Conservation (phyloP, 257 asterid genomes). For the Phtheirospermum japonicum region DNA sequence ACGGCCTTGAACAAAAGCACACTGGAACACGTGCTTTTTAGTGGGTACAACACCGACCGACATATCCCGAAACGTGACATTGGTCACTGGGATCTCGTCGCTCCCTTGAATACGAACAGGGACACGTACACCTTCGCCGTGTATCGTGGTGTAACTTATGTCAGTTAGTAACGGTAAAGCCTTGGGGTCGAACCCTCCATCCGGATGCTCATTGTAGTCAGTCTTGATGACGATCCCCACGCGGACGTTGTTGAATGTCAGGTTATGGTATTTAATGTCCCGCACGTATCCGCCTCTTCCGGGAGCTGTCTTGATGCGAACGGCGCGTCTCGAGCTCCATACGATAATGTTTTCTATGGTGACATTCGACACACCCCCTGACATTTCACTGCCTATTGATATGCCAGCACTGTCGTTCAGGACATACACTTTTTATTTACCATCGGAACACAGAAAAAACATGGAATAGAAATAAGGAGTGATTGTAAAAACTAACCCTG, state of each 20-base stretch:
- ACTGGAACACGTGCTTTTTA: constrained; percentile 84
- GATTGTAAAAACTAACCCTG: background rate
- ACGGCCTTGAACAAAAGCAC: constrained; percentile 75
- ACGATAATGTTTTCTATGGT: constrained; percentile 67
- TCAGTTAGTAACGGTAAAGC: constrained; percentile 71
- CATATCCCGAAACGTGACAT: constrained; percentile 69
- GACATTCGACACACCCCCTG: constrained; percentile 89
- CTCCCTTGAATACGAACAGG: constrained; percentile 94
- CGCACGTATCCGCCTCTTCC: constrained; percentile 93
- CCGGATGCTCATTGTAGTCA: constrained; percentile 96
- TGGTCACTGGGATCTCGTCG: constrained; percentile 58
- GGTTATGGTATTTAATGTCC: constrained; percentile 55
- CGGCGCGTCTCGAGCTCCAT: constrained; percentile 89
- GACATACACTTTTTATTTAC: background rate
- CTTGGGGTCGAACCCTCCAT: constrained; percentile 60
- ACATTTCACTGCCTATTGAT: constrained; percentile 99
- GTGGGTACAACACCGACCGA: constrained; percentile 64
- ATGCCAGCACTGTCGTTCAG: constrained; percentile 71
- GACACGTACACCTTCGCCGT: constrained; percentile 84
- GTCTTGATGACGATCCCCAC: constrained; percentile 93
- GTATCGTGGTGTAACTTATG: constrained; percentile 67
- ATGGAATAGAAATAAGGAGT: background rate
- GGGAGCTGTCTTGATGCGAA: constrained; percentile 93
- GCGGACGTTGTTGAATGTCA: constrained; percentile 72
- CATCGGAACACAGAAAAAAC: too few relatives aligned